These are phyloP conservation scores for Colletotrichum scovillei DNA, from an alignment of 2,329 filamentous ascomycete species.

Conservation along the genomic window DNA sequence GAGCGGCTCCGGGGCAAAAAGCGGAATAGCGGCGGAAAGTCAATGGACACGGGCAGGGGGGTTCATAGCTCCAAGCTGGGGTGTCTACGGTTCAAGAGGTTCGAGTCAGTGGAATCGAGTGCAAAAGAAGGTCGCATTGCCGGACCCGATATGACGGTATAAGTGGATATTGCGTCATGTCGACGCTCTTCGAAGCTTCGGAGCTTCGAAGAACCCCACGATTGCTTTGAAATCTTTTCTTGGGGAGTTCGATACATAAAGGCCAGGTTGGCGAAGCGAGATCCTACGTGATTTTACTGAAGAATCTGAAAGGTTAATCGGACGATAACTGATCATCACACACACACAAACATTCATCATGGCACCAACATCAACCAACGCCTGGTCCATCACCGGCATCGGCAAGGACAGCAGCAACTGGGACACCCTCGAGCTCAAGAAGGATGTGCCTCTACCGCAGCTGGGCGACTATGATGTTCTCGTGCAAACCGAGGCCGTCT, in stretches of 20 bases:
- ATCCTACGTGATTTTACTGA: not conserved
- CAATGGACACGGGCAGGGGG: constrained; percentile 8
- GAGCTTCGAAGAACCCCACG: not conserved
- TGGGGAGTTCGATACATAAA: not conserved
- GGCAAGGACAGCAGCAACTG: constrained; percentile 61
- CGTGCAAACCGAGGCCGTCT: constrained; percentile 69
- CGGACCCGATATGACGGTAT: constrained; percentile 19
- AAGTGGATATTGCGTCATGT: constrained; percentile 28
- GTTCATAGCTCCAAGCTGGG: not conserved
- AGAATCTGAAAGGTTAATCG: no score
- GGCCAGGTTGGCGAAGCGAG: not conserved
- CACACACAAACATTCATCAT: not conserved
- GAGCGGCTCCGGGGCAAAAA: not conserved
- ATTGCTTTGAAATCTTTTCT: not conserved
- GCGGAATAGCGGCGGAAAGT: not conserved
- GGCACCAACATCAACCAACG: constrained; percentile 55
- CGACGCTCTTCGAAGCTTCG: constrained; percentile 1
- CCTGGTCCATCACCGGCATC: constrained; percentile 61
- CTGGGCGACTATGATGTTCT: constrained; percentile 78
- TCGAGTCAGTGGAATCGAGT: constrained; percentile 7
- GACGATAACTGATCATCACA: no score
- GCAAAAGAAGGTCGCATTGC: constrained; percentile 9
- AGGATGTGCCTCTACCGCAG: constrained; percentile 65
- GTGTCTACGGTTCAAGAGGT: not conserved
- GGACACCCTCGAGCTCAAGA: constrained; percentile 67